These are phyloP conservation scores for Naganishia sp. DNA, from an alignment of 1,284 basidiomycete species.

Conservation along the genomic window DNA sequence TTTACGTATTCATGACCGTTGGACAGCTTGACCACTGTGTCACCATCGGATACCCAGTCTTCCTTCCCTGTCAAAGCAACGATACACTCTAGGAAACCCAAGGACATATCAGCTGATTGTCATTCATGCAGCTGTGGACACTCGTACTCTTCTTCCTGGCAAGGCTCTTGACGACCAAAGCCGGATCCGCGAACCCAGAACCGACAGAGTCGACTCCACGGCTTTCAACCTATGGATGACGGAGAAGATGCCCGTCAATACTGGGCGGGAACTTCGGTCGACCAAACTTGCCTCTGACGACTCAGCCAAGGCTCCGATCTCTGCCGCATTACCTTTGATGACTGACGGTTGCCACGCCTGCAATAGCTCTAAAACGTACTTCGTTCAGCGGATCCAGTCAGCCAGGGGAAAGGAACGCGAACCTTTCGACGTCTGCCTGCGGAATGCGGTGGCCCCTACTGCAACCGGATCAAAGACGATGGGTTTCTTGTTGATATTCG, in stretches of 20 bases:
- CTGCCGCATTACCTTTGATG: constrained; percentile 94
- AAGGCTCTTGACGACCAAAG: constrained; percentile 66
- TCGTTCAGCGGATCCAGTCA: not conserved
- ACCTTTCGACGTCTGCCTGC: constrained; percentile 61
- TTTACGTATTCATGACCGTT: constrained; percentile 71
- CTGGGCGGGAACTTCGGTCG: constrained; percentile 11
- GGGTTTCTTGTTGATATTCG: constrained; percentile 74
- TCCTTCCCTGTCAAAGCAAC: constrained; percentile 77
- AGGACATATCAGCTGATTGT: not conserved
- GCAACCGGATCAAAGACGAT: constrained; percentile 93
- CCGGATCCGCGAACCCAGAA: constrained; percentile 72
- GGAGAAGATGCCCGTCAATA: not conserved
- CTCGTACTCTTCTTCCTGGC: constrained; percentile 73
- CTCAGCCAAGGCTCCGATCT: constrained; percentile 75
- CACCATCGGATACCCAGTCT: constrained; percentile 87
- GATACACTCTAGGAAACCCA: constrained; percentile 63
- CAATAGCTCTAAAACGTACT: constrained; percentile 63
- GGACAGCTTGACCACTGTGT: constrained; percentile 64
- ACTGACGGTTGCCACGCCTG: constrained; percentile 82
- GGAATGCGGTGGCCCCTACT: constrained; percentile 76
- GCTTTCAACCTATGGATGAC: constrained; percentile 62
- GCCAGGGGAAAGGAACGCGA: constrained; percentile 33
- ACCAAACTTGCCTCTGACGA: constrained; percentile 64
- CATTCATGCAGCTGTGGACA: not conserved
- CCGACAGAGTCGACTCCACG: constrained; percentile 87